These are phyloP conservation scores for Acanthamoeba royreba DNA, from an alignment of 208 protist genomes.

Conservation along the genomic window DNA sequence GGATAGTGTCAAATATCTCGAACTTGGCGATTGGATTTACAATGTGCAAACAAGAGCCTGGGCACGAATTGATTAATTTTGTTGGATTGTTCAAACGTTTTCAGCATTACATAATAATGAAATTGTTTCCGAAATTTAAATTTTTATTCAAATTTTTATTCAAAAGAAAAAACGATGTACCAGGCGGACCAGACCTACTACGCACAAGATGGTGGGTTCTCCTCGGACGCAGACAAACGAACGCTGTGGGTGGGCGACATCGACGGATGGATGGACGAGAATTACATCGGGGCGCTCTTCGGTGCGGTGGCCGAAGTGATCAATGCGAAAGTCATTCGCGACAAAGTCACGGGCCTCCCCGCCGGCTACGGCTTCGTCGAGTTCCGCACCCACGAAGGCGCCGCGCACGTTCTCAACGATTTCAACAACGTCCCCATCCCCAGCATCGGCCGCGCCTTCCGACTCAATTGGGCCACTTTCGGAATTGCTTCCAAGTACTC, in stretches of 20 bases:
- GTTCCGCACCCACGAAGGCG: not conserved
- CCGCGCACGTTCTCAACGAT: not conserved
- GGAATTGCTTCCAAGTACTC: not conserved
- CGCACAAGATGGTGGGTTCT: not conserved
- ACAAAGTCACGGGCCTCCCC: not conserved
- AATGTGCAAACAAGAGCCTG: no score
- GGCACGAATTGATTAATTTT: no score
- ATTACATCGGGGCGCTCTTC: not conserved
- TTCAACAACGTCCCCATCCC: not conserved
- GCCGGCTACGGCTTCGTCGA: not conserved
- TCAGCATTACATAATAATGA: no score
- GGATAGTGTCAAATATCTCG: no score
- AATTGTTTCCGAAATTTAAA: no score
- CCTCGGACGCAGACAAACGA: not conserved
- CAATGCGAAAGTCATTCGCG: not conserved
- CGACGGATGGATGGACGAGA: not conserved
- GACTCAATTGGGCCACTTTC: not conserved
- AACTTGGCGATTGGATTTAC: no score
- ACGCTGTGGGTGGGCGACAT: not conserved
- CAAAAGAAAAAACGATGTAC: not conserved
- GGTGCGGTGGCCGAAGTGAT: not conserved
- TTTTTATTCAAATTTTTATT: not conserved
- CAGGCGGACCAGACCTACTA: not conserved
- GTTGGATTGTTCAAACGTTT: no score
- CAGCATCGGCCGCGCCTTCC: not conserved